Conservation (phyloP, 2,329 filamentous ascomycete species). For the Talaromyces sp. region DNA sequence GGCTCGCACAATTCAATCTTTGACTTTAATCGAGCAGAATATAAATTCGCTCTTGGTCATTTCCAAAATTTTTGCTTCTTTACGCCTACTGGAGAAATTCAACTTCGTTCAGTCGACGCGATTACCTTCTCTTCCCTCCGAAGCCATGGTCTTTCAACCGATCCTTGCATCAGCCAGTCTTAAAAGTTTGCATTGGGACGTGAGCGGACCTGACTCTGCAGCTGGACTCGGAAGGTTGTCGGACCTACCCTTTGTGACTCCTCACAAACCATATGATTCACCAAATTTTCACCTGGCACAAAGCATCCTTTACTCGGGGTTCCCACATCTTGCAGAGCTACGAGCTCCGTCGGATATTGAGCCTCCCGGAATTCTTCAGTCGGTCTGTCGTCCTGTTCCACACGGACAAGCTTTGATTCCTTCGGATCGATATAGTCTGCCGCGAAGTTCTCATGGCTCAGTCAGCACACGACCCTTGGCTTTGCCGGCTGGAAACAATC, state of each 20-base stretch:
- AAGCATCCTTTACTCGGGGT: slow-evolving; percentile 43
- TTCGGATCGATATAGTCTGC: slow-evolving; percentile 40
- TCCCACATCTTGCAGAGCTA: slow-evolving; percentile 39
- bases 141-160: slow-evolving; percentile 45
- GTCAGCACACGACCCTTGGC: slow-evolving; percentile 40
- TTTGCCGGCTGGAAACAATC: slow-evolving; percentile 42
- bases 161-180: slow-evolving; percentile 50
- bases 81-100: slow-evolving; percentile 48
- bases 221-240: slow-evolving; percentile 36
- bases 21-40: slow-evolving; percentile 54
- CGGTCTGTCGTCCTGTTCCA: slow-evolving; percentile 40
- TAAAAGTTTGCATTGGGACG: slow-evolving; percentile 57
- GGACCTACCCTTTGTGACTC: slow-evolving; percentile 37
- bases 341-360: slow-evolving; percentile 45
- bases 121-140: slow-evolving; percentile 45
- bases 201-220: slow-evolving; percentile 38
- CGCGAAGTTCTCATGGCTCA: slow-evolving; percentile 43
- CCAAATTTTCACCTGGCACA: slow-evolving; percentile 44
- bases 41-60: slow-evolving; percentile 52
- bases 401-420: slow-evolving; percentile 39
- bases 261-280: slow-evolving; percentile 32
- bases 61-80: slow-evolving; percentile 50
- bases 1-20: slow-evolving; percentile 43
- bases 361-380: slow-evolving; percentile 43
- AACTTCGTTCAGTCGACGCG: slow-evolving; percentile 50